Percentiles rank a stretch among this genome's conserved stretches.
Conservation (phyloP, 2,329 filamentous ascomycete genomes). For the Metarhizium sp. region DNA sequence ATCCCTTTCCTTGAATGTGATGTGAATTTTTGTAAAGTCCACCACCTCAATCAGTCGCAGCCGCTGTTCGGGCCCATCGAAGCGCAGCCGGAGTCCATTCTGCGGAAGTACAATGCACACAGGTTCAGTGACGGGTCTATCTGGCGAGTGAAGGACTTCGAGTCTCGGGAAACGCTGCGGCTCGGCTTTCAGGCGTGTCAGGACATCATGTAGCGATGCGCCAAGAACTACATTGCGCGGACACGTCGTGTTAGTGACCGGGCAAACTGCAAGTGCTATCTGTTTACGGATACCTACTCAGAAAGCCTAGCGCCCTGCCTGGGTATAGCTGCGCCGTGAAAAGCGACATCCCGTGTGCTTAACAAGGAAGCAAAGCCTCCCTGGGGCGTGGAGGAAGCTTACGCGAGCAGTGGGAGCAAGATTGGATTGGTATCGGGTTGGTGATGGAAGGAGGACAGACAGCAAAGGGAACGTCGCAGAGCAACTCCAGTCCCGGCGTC, state of each 20-base stretch:
- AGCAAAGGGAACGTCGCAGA: not conserved
- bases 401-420: not conserved
- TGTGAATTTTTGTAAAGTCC: conserved; percentile 77
- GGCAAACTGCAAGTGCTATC: not conserved
- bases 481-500: not conserved
- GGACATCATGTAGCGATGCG: conserved; percentile 80
- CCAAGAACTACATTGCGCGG: conserved; percentile 72
- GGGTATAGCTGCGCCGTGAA: conserved; percentile 57
- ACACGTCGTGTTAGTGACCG: conserved; percentile 37
- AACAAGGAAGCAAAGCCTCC: not conserved
- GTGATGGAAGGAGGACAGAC: not conserved
- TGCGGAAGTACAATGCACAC: conserved; percentile 67
- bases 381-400: not conserved
- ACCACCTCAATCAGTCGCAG: conserved; percentile 83
- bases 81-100: conserved; percentile 83
- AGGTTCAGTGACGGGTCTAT: conserved; percentile 63
- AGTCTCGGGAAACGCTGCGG: conserved; percentile 74
- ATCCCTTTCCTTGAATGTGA: conserved; percentile 73
- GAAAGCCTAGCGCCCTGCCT: conserved; percentile 55
- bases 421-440: not conserved
- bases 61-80: conserved; percentile 88
- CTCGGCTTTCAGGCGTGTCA: conserved; percentile 82
- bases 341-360: conserved; percentile 29
- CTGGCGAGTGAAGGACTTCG: conserved; percentile 71
- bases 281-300: conserved; percentile 26